Base-by-base conservation (phyloP, 495 filamentous ascomycete species). In the Hyaloscypha finlandica region DNA sequence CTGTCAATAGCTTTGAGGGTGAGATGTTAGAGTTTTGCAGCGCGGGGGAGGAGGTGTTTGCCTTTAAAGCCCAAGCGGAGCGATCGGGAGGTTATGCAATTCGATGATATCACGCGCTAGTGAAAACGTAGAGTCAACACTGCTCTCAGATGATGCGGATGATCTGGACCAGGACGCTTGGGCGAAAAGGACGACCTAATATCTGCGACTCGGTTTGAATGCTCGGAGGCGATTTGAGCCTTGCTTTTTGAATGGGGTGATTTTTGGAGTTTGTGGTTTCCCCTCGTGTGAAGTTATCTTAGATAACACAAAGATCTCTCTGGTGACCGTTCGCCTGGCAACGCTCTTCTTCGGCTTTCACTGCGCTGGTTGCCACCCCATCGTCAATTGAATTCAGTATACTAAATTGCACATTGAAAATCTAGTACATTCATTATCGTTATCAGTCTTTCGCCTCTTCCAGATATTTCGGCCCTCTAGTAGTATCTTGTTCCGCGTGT, bases 91-190 rank as follows among this genome's bases (percentile, higher is more conserved):
- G 12, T 6, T 37, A 19, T 19, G 42, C 42, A 48, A 48, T 48
- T 48, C 42, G 31, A 60, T 67, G 65, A 67, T 67, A 45, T 67
- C 65, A 67, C 42, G 16, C 42, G 42, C 42, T 48, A 48, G 42
- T 48, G 42, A 48, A 4, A 48, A 48, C 45, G 20, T 59, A 20
- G 57, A 59, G 59, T 42, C 31, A 56, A 56, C 53, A 56, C 30
- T 56, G 22, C 53, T 31, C 53, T 31, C 53, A 56, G 56, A 59
- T 59, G 56, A 59, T 59, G 56, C 56, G 56, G 42, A 37, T 59
- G 56, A 59, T 59, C 56, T 63, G 61, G 33, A 22, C 30, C 16
- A 48, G 16, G 42, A 48, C 42, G 42, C 42, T 48, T 48, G 42
- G 16, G 42, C 42, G 42, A 12, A 16, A 48, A 16, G 42, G 42